These are phyloP conservation scores for Betula pendula DNA, from an alignment of 306 rosid genomes.

Conservation along the genomic window DNA sequence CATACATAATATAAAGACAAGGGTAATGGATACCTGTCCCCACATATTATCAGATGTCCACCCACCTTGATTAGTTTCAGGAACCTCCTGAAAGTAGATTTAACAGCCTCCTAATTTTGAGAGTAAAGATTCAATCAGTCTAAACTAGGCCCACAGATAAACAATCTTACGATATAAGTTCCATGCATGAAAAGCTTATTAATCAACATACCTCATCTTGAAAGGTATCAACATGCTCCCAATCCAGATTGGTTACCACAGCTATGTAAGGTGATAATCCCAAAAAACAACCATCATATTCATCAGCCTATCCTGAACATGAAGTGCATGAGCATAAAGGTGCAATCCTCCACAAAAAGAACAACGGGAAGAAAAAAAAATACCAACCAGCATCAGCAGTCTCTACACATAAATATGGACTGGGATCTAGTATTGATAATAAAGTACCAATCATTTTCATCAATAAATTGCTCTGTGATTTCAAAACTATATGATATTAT, in stretches of 20 bases:
- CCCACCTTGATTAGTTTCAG: constrained; percentile 30
- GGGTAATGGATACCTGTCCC: constrained; percentile 26
- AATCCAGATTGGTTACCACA: constrained; percentile 28
- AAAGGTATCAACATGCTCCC: constrained; percentile 43
- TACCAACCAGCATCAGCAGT: neutral
- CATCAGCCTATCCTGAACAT: constrained; percentile 34
- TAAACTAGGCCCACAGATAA: neutral
- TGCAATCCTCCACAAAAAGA: neutral
- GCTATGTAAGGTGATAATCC: constrained; percentile 26
- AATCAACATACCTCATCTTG: constrained; percentile 17
- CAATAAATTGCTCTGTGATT: neutral
- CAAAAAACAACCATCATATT: constrained; percentile 36
- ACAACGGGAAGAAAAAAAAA: neutral
- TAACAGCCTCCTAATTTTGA: constrained; percentile 34
- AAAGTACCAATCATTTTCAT: neutral
- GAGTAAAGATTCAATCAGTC: constrained; percentile 8
- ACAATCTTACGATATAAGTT: neutral
- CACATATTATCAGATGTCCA: constrained; percentile 31
- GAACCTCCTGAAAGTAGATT: constrained; percentile 25
- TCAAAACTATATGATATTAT: neutral
- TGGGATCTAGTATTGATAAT: neutral
- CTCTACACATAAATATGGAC: neutral
- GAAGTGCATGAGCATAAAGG: neutral
- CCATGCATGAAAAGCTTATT: neutral
- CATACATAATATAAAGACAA: neutral